Evolutionary conservation across 768 basidiomycete species (phyloP).

Genomic region (Neoboletus magnificus): DNA sequence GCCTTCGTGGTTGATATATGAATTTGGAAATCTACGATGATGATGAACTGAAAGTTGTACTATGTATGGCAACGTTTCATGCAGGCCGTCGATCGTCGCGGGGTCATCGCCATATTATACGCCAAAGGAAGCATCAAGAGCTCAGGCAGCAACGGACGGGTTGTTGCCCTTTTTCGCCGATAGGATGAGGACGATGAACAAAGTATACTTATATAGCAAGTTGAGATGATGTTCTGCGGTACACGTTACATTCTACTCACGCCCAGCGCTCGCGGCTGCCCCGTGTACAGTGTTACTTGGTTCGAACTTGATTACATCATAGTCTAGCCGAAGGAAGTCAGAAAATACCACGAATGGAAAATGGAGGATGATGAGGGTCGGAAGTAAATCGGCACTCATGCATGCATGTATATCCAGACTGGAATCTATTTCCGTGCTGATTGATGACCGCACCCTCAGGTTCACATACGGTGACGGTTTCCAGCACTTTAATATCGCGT

Average conservation of each 20-base stretch:
- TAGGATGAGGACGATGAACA: slow-evolving; percentile 6
- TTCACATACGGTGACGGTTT: too few relatives aligned
- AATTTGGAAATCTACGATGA: slow-evolving; percentile 5
- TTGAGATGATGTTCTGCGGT: background rate
- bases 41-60: background rate
- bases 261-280: background rate
- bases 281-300: too few relatives aligned
- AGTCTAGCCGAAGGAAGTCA: background rate
- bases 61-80: background rate
- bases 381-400: background rate
- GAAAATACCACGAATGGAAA: slow-evolving; percentile 1
- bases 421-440: background rate
- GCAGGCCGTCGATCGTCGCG: too few relatives aligned
- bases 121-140: too few relatives aligned
- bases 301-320: too few relatives aligned
- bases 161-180: background rate
- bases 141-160: too few relatives aligned
- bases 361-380: slow-evolving; percentile 1
- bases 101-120: too few relatives aligned
- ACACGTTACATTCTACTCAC: background rate
- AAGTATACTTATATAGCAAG: background rate
- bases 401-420: background rate
- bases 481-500: too few relatives aligned
- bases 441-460: too few relatives aligned
- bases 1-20: too few relatives aligned